Conservation (phyloP, 257 asterid genomes). For the Gentiana straminea region DNA sequence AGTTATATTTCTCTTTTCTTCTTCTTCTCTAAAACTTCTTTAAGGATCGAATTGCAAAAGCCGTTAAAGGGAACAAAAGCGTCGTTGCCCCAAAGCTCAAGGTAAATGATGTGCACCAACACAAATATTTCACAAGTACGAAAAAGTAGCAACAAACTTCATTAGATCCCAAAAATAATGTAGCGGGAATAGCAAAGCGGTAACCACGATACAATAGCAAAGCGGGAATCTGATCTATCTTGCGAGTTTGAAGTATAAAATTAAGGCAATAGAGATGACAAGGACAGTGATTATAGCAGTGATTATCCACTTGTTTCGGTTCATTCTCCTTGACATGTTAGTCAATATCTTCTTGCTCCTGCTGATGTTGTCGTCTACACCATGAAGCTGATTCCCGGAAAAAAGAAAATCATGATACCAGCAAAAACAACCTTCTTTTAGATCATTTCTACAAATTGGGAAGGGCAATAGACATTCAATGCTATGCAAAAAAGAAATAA, state of each 20-base stretch:
- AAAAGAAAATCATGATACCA: slow-evolving; percentile 7
- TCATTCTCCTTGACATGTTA: slow-evolving; percentile 59
- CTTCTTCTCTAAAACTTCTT: too few relatives aligned
- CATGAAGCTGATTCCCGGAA: slow-evolving; percentile 36
- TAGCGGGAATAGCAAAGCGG: not conserved
- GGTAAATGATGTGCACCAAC: too few relatives aligned
- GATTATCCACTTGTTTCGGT: slow-evolving; percentile 59
- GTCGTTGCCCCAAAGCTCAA: too few relatives aligned
- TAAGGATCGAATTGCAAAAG: too few relatives aligned
- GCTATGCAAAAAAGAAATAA: too few relatives aligned
- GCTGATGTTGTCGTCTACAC: slow-evolving; percentile 60
- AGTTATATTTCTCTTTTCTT: too few relatives aligned
- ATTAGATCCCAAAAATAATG: not conserved
- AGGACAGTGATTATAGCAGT: slow-evolving; percentile 39
- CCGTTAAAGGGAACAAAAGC: too few relatives aligned
- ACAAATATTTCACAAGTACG: too few relatives aligned
- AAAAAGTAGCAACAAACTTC: not conserved
- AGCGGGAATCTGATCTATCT: slow-evolving; percentile 13
- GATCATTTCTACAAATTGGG: too few relatives aligned
- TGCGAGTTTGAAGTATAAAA: slow-evolving; percentile 55
- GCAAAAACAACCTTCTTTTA: too few relatives aligned
- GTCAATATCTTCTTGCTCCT: slow-evolving; percentile 51
- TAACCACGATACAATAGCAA: not conserved
- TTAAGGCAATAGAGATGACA: slow-evolving; percentile 31
- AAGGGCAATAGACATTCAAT: too few relatives aligned